These are phyloP conservation scores for Cystobasidium onofrii DNA, from an alignment of 768 basidiomycete species.

Conservation along the genomic window DNA sequence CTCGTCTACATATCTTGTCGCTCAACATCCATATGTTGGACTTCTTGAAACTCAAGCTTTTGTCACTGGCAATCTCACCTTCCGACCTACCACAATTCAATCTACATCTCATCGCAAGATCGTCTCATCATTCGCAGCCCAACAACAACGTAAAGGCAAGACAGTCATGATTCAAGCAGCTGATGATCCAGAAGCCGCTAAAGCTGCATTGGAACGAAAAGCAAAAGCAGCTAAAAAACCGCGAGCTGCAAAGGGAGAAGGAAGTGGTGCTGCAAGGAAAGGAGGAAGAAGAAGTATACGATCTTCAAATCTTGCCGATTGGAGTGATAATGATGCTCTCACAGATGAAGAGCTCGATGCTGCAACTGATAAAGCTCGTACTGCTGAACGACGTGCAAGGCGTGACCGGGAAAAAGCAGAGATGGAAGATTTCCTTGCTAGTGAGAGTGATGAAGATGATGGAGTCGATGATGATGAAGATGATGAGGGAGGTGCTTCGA, in stretches of 20 bases:
- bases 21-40: conserved; percentile 69
- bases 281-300: not conserved
- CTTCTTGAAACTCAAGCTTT: conserved; percentile 79
- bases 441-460: conserved; percentile 24
- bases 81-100: conserved; percentile 82
- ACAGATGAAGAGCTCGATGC: not conserved
- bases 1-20: conserved; percentile 79
- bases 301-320: conserved; percentile 9
- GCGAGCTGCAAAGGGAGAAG: conserved; percentile 16
- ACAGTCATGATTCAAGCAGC: conserved; percentile 55
- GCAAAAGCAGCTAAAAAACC: conserved; percentile 27
- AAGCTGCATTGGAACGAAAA: conserved; percentile 29
- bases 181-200: conserved; percentile 35
- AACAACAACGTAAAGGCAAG: conserved; percentile 66
- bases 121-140: conserved; percentile 74
- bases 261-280: conserved; percentile 22
- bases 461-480: conserved; percentile 27
- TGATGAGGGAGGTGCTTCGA: not conserved
- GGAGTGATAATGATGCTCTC: not conserved
- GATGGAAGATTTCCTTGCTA: conserved; percentile 30
- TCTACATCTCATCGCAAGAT: conserved; percentile 81
- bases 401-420: not conserved
- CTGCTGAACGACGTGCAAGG: not conserved
- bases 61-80: conserved; percentile 70
- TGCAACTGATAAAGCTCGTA: not conserved